Conservation (phyloP, 352 stramenopile species). For the Nothophytophthora sp. region DNA sequence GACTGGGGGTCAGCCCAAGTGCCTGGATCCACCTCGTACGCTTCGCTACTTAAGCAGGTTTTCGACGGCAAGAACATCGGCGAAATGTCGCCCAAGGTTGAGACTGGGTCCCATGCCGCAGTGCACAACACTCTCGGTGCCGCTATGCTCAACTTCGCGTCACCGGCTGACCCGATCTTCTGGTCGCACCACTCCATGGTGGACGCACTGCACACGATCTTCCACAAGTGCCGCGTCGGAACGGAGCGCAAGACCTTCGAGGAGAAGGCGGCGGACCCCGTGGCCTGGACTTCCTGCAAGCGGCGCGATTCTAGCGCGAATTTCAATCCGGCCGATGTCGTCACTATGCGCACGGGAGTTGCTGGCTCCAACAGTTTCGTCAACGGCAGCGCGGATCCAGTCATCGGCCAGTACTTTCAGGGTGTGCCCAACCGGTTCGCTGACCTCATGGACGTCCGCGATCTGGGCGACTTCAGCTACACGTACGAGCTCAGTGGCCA, state of each 20-base stretch:
- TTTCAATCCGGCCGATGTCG: slow-evolving; percentile 39
- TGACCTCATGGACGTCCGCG: slow-evolving; percentile 31
- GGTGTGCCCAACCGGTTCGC: slow-evolving; percentile 28
- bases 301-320: slow-evolving; percentile 8
- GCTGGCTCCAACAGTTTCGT: slow-evolving; percentile 17
- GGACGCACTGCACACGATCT: slow-evolving; percentile 56
- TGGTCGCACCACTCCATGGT: slow-evolving; percentile 66
- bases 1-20: slow-evolving; percentile 26
- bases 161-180: slow-evolving; percentile 58
- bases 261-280: slow-evolving; percentile 36
- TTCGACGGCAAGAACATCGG: slow-evolving; percentile 37
- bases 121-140: slow-evolving; percentile 39
- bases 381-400: slow-evolving; percentile 22
- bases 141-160: slow-evolving; percentile 35
- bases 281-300: slow-evolving; percentile 38
- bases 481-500: slow-evolving; percentile 40
- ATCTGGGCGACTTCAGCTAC: slow-evolving; percentile 45
- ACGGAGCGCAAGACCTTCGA: slow-evolving; percentile 30
- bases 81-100: slow-evolving; percentile 28
- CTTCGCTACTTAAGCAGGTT: slow-evolving; percentile 29
- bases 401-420: slow-evolving; percentile 30
- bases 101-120: slow-evolving; percentile 37
- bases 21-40: slow-evolving; percentile 21
- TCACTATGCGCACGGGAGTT: slow-evolving; percentile 34
- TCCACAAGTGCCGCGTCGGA: slow-evolving; percentile 58